Conservation (phyloP, 148 eudicot genomes). For the Arbutus unedo region DNA sequence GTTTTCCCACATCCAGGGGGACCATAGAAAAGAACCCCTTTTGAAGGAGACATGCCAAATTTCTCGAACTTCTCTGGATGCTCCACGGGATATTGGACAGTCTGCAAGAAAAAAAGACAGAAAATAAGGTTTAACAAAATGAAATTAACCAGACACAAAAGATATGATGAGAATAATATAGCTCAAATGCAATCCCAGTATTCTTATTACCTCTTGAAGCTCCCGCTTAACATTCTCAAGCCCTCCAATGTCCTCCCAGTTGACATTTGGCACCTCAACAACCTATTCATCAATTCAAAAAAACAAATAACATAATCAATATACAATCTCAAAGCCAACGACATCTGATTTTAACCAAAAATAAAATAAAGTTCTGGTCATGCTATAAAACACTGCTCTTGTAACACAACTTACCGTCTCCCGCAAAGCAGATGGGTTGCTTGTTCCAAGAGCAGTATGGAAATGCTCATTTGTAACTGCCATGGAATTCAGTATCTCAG, state of each 20-base stretch:
- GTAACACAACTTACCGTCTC: constrained; percentile 28
- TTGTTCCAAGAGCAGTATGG: constrained; percentile 38
- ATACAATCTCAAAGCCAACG: neutral
- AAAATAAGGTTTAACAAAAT: neutral
- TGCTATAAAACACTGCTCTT: neutral
- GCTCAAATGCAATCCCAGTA: neutral
- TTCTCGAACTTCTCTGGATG: constrained; percentile 52
- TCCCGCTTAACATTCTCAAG: constrained; percentile 43
- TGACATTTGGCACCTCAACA: constrained; percentile 44
- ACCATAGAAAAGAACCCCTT: constrained; percentile 37
- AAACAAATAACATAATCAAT: neutral
- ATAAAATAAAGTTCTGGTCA: neutral
- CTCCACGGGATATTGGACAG: constrained; percentile 59
- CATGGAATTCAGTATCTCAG: constrained; percentile 47
- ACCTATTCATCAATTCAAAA: constrained; percentile 14
- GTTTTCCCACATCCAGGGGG: constrained; percentile 48
- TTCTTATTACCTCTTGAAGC: constrained; percentile 36
- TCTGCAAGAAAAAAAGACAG: constrained; percentile 34
- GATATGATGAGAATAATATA: neutral
- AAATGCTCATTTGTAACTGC: constrained; percentile 43
- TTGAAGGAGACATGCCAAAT: constrained; percentile 49
- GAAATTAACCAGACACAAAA: neutral
- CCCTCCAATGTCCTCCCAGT: constrained; percentile 48
- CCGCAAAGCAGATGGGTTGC: constrained; percentile 41
- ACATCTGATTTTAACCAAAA: neutral